Conservation (phyloP, 177 flowering plant species). For the Vitis hybrid region DNA sequence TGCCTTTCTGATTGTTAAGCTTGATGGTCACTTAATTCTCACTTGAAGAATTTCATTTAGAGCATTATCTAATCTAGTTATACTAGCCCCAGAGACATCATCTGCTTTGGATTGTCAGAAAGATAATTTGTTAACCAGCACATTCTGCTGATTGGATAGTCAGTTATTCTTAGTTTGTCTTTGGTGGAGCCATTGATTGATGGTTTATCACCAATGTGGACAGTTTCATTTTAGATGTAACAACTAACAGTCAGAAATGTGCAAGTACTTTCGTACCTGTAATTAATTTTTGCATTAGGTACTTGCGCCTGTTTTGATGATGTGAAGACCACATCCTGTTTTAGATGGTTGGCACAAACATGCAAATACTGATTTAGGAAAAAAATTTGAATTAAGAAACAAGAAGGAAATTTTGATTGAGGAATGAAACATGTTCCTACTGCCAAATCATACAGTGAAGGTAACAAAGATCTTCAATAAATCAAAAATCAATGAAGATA, state of each 20-base stretch:
- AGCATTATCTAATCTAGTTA: not conserved
- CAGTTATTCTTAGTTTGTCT: not conserved
- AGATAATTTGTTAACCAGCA: not conserved
- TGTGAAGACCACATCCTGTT: too few relatives aligned
- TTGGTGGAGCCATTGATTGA: not conserved
- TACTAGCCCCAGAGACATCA: not conserved
- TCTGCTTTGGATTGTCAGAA: not conserved
- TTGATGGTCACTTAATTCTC: not conserved
- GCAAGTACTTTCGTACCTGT: not conserved
- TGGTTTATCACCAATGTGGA: not conserved
- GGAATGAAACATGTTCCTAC: too few relatives aligned
- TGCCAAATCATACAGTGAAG: too few relatives aligned
- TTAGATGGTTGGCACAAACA: too few relatives aligned
- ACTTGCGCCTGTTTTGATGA: too few relatives aligned
- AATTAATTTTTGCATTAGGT: too few relatives aligned
- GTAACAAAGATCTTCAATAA: too few relatives aligned
- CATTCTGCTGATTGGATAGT: not conserved
- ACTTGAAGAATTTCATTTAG: not conserved
- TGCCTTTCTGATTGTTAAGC: not conserved
- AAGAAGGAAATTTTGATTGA: too few relatives aligned
- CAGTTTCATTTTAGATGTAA: not conserved
- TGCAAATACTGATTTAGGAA: too few relatives aligned
- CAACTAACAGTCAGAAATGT: not conserved
- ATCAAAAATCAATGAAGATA: too few relatives aligned
- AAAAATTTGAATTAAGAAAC: too few relatives aligned